Percentiles rank a stretch among this genome's conserved stretches.
These are phyloP conservation scores for Penicillium psychrosexuale DNA, from an alignment of 2,329 filamentous ascomycete species.

Conservation along the genomic window DNA sequence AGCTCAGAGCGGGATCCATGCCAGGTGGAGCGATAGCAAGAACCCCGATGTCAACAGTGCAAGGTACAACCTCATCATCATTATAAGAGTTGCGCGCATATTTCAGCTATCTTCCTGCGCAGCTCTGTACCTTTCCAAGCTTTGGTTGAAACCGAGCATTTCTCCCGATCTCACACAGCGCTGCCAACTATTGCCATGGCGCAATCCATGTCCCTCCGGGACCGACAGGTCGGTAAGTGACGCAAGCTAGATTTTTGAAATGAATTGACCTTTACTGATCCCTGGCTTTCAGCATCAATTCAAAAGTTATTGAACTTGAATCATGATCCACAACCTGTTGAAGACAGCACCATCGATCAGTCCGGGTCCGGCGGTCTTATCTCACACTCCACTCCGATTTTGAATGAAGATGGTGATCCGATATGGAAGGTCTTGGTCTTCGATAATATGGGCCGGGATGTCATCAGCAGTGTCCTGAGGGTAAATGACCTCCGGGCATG, in stretches of 20 bases:
- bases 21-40: slow-evolving; percentile 30
- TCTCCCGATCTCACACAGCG: slow-evolving; percentile 14
- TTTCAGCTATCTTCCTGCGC: neutral
- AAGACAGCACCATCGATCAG: slow-evolving; percentile 61
- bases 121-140: slow-evolving; percentile 23
- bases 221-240: slow-evolving; percentile 67
- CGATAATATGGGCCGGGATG: slow-evolving; percentile 85
- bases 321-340: slow-evolving; percentile 57
- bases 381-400: slow-evolving; percentile 70
- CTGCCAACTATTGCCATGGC: slow-evolving; percentile 48
- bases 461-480: slow-evolving; percentile 91
- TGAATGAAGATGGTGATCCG: slow-evolving; percentile 83
- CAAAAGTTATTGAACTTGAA: slow-evolving; percentile 96
- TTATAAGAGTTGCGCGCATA: neutral
- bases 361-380: slow-evolving; percentile 58
- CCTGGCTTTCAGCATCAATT: slow-evolving; percentile 67
- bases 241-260: slow-evolving; percentile 5
- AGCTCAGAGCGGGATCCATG: slow-evolving; percentile 20
- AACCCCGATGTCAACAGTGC: slow-evolving; percentile 15
- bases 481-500: slow-evolving; percentile 89
- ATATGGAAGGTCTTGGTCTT: slow-evolving; percentile 99
- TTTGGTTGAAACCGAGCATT: slow-evolving; percentile 6
- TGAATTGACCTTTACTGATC: neutral
- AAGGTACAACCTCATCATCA: slow-evolving; percentile 3
- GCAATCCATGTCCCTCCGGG: slow-evolving; percentile 59